A percentile compares a stretch with the other conserved stretches of the same genome.
Evolutionary conservation across 169 alveolate genomes (phyloP).

Genomic region (Toxoplasma gondii): DNA sequence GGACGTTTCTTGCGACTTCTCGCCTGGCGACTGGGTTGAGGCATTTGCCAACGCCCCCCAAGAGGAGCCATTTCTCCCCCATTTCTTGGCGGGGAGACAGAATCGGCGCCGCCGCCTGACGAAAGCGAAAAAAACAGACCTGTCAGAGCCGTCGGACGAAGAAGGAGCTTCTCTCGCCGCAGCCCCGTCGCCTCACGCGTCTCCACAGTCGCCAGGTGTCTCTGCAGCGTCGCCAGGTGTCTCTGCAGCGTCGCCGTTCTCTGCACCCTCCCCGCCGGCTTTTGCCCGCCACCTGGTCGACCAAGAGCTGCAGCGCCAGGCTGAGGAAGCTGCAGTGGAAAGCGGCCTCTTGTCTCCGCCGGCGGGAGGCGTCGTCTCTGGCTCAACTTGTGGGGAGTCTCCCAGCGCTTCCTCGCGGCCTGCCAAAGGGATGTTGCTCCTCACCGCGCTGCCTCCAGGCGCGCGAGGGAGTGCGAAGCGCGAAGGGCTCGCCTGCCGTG

Average conservation of each 20-base stretch:
- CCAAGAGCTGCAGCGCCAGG: not conserved
- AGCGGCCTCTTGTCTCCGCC: not conserved
- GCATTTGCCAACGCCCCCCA: not conserved
- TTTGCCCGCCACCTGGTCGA: not conserved
- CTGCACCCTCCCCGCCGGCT: not conserved
- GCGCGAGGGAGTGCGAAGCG: not conserved
- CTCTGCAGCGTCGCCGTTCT: not conserved
- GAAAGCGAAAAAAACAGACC: not conserved
- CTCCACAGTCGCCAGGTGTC: not conserved
- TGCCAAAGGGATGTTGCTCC: not conserved
- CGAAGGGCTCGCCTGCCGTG: not conserved
- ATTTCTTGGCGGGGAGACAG: not conserved
- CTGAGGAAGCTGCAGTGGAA: not conserved
- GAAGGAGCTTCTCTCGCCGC: not conserved
- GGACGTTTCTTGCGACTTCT: not conserved
- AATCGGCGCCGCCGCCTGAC: not conserved
- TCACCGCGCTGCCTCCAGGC: not conserved
- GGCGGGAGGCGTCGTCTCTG: not conserved
- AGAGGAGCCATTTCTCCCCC: not conserved
- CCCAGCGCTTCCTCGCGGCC: not conserved
- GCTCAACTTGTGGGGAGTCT: not conserved
- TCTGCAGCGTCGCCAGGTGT: not conserved
- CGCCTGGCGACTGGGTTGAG: not conserved
- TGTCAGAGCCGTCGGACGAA: not conserved
- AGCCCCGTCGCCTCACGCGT: not conserved